Base-by-base conservation (phyloP, 2,329 filamentous ascomycete genomes). In the Daldinia sp. region DNA sequence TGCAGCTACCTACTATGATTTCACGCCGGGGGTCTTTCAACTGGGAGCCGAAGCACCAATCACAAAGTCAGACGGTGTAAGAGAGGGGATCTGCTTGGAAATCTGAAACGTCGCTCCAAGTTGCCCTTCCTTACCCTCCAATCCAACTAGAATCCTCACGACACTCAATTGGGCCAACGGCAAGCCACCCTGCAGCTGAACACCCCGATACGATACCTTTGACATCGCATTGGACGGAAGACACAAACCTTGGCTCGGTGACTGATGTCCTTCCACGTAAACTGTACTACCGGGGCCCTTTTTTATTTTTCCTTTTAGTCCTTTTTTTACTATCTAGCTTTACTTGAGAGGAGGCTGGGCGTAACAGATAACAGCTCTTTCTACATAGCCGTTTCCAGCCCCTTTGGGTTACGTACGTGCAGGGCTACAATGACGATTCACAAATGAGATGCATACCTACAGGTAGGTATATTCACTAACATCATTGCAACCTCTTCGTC, bases 91-190 rank as follows among this genome's bases (percentile, higher is more conserved):
- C 64, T 72, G 59, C 56, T 67, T 68, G 60, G 61, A 59, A 72
- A 68, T 70, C 67, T 72, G 69, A 72, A 72, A 72, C 69, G 67
- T 68, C 64, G 67, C 67, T 67, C 64, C 58, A 67, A 71, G 69
- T 63, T 65, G 48, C 58, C 67, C 59, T 67, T n/a, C 18, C 33
- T 37, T n/a, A 9, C 51, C 51, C 30, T 54, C 63, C 60, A 66
- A 68, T 64, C 59, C 62, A 63, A 62, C 68, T 48, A n/a, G 42
- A 58, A 59, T 62, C 66, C 63, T 67, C 61, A 60, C 55, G 50
- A 58, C 28, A 39, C 68, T 62, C 54, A 15, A 70, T 65, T 68
- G 65, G 65, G 37, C 23, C 46, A 58, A 46, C 50, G 54, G 58
- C 30, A 70, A 70, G 68, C 68, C 68, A 70, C 59, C 68, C 50